Percentiles rank a stretch among this genome's conserved stretches.
These are phyloP conservation scores for Coemansia reversa DNA, from an alignment of 192 early-diverging fungal species.

Conservation along the genomic window DNA sequence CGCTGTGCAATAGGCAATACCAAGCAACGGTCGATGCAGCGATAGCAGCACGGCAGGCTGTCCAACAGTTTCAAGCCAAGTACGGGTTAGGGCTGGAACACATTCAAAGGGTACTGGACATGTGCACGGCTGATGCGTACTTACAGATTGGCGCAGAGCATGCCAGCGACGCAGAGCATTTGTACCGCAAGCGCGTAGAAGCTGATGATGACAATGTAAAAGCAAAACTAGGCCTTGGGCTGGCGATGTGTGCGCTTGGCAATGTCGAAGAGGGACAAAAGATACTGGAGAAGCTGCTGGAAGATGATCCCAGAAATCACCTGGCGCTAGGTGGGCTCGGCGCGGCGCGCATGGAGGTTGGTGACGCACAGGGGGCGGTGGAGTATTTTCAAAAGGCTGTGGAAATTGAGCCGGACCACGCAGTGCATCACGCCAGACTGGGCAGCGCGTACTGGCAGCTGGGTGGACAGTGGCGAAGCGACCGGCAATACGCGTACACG, in stretches of 20 bases:
- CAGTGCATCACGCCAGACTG: slow-evolving; percentile 62
- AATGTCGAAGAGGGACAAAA: slow-evolving; percentile 58
- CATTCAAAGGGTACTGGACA: slow-evolving; percentile 56
- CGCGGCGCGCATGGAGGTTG: slow-evolving; percentile 59
- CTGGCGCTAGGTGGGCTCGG: slow-evolving; percentile 68
- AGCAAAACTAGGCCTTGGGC: slow-evolving; percentile 55
- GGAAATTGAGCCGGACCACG: slow-evolving; percentile 49
- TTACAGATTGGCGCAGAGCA: slow-evolving; percentile 58
- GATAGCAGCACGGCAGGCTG: slow-evolving; percentile 14
- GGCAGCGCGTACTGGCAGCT: slow-evolving; percentile 77
- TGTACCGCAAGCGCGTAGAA: slow-evolving; percentile 59
- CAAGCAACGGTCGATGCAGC: slow-evolving; percentile 21
- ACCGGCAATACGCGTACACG: slow-evolving; percentile 64
- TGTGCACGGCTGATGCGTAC: slow-evolving; percentile 63
- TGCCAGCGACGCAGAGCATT: slow-evolving; percentile 53
- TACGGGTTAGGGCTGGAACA: slow-evolving; percentile 26
- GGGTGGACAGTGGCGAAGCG: slow-evolving; percentile 61
- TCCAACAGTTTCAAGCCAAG: slow-evolving; percentile 10
- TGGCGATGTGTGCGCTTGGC: slow-evolving; percentile 55
- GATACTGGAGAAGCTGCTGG: slow-evolving; percentile 59
- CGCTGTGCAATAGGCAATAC: slow-evolving; percentile 7
- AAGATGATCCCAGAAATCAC: slow-evolving; percentile 33
- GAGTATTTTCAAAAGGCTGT: slow-evolving; percentile 58
- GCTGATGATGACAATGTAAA: slow-evolving; percentile 39
- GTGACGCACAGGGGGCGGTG: slow-evolving; percentile 58